Base-by-base conservation (phyloP, 75 land plant species). In the Picea sitchensis region DNA sequence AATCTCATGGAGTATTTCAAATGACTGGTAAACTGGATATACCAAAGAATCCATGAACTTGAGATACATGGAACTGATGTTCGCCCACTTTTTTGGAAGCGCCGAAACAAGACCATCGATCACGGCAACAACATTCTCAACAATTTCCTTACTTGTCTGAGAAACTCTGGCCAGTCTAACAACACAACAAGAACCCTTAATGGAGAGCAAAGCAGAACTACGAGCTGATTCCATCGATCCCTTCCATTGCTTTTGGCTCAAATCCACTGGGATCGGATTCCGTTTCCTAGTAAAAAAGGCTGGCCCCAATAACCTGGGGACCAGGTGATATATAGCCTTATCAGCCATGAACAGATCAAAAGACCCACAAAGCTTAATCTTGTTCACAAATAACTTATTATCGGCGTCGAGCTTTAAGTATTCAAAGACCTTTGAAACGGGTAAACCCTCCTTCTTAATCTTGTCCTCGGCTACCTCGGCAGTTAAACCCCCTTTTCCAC, bases 271-370 rank as follows among this genome's bases (percentile, higher is more conserved):
- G 64, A 93, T 82, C 18, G 98, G 94, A 62, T 86, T 78, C 89
- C 90, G 92, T 82, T 87, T 95, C 87, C 87, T 95, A 90, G 86
- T 88, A 81, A 79, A 95, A 73, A 93, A 93, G 0, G 79, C 67
- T 87, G 90, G 91, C 3, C 94, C 94, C 36, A 95, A 73, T 23
- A 87, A 59, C 80, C 83, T 84, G 31, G 92, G 92, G 62, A 95
- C 61, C 63, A 84, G 69, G 26, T 87, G 89, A 30, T 86, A 74
- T 12, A 95, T 38, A 58, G 92, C 64, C 30, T 81, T 84, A 54
- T 94, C 97, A 4, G 89, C 93, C 56, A 94, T 79, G 77, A 95
- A 93, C 44, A 93, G 23, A 58, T 95, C 96, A 69, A 90, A 91
- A 31, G 93, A 91, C 54, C 86, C 98, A 65, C 92, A 91, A 9